Evolutionary conservation across 805 yeast genomes (phyloP), one percentile per base, ranked within the genome.

Genomic region (Suhomyces vadensis): DNA sequence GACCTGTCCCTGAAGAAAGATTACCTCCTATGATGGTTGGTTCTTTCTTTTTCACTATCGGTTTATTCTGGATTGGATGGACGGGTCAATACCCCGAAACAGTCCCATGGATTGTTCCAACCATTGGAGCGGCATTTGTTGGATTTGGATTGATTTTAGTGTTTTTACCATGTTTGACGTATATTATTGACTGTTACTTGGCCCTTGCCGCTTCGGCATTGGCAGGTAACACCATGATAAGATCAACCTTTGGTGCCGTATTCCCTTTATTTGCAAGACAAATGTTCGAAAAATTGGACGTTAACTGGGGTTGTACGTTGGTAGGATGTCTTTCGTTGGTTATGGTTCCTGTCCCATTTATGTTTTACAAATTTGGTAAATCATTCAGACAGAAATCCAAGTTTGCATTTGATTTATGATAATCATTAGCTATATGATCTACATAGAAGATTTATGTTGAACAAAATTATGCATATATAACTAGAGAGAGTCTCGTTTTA

Each of bases 1-100:
- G 61, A 33, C 76, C 82, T 0, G 77, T 83, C 14, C 95, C 97
- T 0, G 96, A 90, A 64, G 85, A 82, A 26, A 80, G 96, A 64
- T 71, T 90, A 45, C 80, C 83, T 13, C 82, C 91, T 25, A 79
- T 89, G 85, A 77, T 87, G 65, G 64, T 76, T 35, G 91, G 95
- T 24, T 82, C 83, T 19, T 51, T 87, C 42, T 59, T 76, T 6
- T 87, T 90, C 70, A 85, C 95, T 22, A 71, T 80, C 42, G 96
- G 96, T 42, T 69, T 89, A 49, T 74, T 89, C 56, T 86, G 96
- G 96, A 74, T 90, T 62, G 79, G 87, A 45, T 90, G 96, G 96
- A 71, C 92, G 7, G 96, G 96, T 59, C 77, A 79, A 50, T 90
- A 82, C 64, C 83, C 78, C 39, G 64, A 82, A 26, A 64, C 65